Base-by-base conservation (phyloP, 1,284 basidiomycete species). In the Cutaneotrichosporon mucoides region DNA sequence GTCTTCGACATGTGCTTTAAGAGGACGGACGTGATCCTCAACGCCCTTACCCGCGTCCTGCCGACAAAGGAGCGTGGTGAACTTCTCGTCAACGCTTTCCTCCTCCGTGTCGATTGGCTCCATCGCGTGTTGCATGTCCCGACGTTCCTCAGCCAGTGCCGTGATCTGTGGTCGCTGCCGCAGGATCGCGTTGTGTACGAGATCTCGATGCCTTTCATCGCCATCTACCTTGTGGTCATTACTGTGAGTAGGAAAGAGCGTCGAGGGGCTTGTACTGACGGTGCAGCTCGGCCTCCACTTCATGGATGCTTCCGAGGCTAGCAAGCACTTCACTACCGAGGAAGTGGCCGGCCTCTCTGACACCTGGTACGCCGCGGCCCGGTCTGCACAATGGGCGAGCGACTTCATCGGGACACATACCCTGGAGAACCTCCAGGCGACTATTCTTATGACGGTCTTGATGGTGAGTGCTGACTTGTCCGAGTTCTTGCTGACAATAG, bases 81-180 rank as follows among this genome's bases (percentile, higher is more conserved):
- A 61, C 49, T 76, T 5, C 62, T 78, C 53, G 75, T 79, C 35
- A 67, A 70, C 42, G 69, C 72, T 64, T 78, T 75, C 57, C 64
- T 77, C 34, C 68, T 73, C 35, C 66, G 70, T n/a, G 76, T 78
- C 8, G 77, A 78, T 54, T 79, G 77, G 77, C 65, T 79, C n/a
- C 76, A 79, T 65, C 70, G 78, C 68, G 73, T 73, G 35, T 63
- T 77, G 43, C 77, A 79, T 24, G 69, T 76, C 0, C 78, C 76
- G 1, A 76, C 78, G 0, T 75, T 77, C 60, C 55, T 78, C 43
- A 66, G 67, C 33, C 75, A 78, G 62, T 77, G 76, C 57, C 67
- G 73, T 44, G 75, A 78, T 60, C 68, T 79, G 2, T 79, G 77
- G 76, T 65, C 70, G 7, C 66, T 78, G 5, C 75, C 76, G 0